Percentiles rank a stretch among this genome's conserved stretches.
phyloP scores from a whole-genome alignment of 495 filamentous ascomycete species.

The Oidiodendron maius region DNA sequence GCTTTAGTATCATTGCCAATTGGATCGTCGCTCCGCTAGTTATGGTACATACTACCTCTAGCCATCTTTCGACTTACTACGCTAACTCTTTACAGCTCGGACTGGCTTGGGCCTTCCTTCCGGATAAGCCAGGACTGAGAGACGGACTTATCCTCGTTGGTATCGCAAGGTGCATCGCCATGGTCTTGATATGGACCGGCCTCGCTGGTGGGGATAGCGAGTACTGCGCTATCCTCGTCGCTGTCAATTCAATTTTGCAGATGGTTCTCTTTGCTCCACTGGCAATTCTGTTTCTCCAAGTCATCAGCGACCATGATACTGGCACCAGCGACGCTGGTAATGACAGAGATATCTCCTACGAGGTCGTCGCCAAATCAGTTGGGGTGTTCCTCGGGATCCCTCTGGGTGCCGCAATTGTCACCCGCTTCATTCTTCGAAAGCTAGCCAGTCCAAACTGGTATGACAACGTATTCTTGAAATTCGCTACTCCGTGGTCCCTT shows the following conservation, averaged over 20 bases:
- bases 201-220: conserved; percentile 73
- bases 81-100: conserved; percentile 42
- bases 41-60: conserved; percentile 54
- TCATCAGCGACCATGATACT: conserved; percentile 45
- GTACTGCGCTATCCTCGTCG: conserved; percentile 88
- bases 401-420: conserved; percentile 72
- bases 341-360: conserved; percentile 46
- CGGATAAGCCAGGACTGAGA: conserved; percentile 61
- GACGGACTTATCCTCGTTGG: conserved; percentile 75
- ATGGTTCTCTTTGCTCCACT: conserved; percentile 83
- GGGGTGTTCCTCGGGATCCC: conserved; percentile 85
- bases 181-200: conserved; percentile 75
- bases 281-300: conserved; percentile 68
- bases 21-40: conserved; percentile 88
- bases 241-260: conserved; percentile 80
- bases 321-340: conserved; percentile 41
- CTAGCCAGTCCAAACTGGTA: conserved; percentile 54
- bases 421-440: conserved; percentile 57
- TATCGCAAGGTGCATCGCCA: conserved; percentile 74
- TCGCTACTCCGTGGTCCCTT: conserved; percentile 65
- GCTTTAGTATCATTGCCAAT: conserved; percentile 73
- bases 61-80: background rate
- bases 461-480: conserved; percentile 60
- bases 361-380: conserved; percentile 69
- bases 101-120: conserved; percentile 78